Base-by-base conservation (phyloP, 2,329 filamentous ascomycete genomes). In the Arthroderma sp. region DNA sequence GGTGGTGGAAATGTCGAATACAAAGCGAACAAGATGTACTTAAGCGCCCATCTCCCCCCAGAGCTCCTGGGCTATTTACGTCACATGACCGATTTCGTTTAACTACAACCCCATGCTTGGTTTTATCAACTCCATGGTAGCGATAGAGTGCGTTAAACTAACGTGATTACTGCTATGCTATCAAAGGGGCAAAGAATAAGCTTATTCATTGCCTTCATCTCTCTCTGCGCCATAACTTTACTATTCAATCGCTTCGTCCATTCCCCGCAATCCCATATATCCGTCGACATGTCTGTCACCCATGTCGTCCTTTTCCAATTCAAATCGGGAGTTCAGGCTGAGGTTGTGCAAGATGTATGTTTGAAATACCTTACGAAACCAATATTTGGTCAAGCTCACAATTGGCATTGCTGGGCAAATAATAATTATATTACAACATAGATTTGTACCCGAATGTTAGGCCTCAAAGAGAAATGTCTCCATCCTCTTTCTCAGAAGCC, bases 231-330 rank as follows among this genome's bases (percentile, higher is more conserved):
- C 13, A 25, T 47, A 4, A 4, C 41, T 5, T 15, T 47, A 0
- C 23, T 28, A 1, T 2, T 47, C 4, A 15, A 11, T 19, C 41
- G 21, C 21, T 44, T 28, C 8, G 11, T 19, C 11, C 21, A 8
- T 25, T 44, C 41, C 8, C 19, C 41, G 2, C 9, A 9, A 44
- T 44, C 41, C 41, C 19, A 44, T 15, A 7, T 51, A 35, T 15
- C 47, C 19, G 52, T 23, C 17, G 72, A 62, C 19, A 86, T 86
- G 83, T 66, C 81, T 0, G 76, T 87, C 63, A 74, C 81, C n/a
- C 85, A 88, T 66, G 78, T 87, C 54, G 84, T 88, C 2, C 73
- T 86, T 25, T 84, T 87, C 64, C 76, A 81, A 60, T 86, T 86
- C 74, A 83, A 84, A 65, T 68, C 79, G 0, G 71, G 73, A 0